phyloP scores from a whole-genome alignment of 495 filamentous ascomycete species.

The Aspergillus bertholletiae region DNA sequence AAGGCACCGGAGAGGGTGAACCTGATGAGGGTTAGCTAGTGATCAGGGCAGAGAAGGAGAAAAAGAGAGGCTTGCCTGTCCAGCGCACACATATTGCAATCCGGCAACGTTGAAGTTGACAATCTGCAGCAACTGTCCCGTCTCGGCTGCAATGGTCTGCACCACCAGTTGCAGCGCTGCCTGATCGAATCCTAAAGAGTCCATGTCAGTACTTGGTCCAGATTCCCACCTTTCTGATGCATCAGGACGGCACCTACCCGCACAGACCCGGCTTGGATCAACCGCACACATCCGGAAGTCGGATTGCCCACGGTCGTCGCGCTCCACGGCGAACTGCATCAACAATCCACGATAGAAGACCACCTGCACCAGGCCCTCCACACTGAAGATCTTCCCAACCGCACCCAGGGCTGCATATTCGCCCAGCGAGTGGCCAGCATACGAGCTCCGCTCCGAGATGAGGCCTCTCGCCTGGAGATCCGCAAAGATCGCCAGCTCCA shows the following conservation, averaged over 20 bases:
- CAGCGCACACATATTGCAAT: slow-evolving; percentile 97
- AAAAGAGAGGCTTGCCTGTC: slow-evolving; percentile 57
- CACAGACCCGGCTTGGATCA: slow-evolving; percentile 95
- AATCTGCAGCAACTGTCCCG: slow-evolving; percentile 93
- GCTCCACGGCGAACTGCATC: slow-evolving; percentile 99
- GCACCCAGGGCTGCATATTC: slow-evolving; percentile 98
- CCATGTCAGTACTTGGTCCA: neutral
- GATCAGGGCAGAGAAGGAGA: slow-evolving; percentile 66
- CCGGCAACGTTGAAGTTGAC: slow-evolving; percentile 99
- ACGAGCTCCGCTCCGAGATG: slow-evolving; percentile 91
- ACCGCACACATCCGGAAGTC: slow-evolving; percentile 99
- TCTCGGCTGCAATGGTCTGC: slow-evolving; percentile 85
- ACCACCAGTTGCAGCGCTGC: slow-evolving; percentile 95
- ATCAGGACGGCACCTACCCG: too few relatives aligned
- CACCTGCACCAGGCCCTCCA: slow-evolving; percentile 95
- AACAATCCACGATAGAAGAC: slow-evolving; percentile 99
- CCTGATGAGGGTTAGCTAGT: slow-evolving; percentile 43
- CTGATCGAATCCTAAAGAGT: slow-evolving; percentile 98
- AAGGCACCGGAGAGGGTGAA: neutral
- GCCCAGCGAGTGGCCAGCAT: slow-evolving; percentile 97
- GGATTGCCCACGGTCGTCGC: slow-evolving; percentile 84
- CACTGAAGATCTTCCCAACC: slow-evolving; percentile 96
- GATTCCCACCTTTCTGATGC: too few relatives aligned
- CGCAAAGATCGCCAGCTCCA: slow-evolving; percentile 99
- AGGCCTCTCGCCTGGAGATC: slow-evolving; percentile 97